Conservation (phyloP, 169 alveolate genomes). For the Cryptosporidium sp. region DNA sequence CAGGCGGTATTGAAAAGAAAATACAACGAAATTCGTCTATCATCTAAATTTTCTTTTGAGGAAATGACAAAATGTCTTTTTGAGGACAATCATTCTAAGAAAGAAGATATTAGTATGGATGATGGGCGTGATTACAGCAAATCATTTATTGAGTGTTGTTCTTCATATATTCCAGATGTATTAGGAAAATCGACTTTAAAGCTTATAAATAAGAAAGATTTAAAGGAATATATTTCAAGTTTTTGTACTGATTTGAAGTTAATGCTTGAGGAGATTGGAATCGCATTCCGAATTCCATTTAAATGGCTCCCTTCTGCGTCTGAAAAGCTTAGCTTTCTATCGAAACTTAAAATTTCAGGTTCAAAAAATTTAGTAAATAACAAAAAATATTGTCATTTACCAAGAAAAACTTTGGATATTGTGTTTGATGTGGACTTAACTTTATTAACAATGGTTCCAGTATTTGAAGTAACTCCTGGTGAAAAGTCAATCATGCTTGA, state of each 20-base stretch:
- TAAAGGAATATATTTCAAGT: neutral
- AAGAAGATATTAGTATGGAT: neutral
- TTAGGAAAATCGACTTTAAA: constrained; percentile 3
- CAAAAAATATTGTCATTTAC: constrained; percentile 37
- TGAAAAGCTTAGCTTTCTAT: constrained; percentile 38
- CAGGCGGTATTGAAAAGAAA: constrained; percentile 64
- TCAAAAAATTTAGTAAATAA: constrained; percentile 57
- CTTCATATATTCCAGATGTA: constrained; percentile 5
- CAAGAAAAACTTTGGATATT: constrained; percentile 63
- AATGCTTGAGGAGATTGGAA: constrained; percentile 34
- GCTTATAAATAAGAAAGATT: neutral
- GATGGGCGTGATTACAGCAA: neutral
- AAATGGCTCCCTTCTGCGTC: constrained; percentile 65
- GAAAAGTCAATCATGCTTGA: constrained; percentile 58
- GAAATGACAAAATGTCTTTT: constrained; percentile 40
- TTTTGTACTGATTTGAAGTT: constrained; percentile 37
- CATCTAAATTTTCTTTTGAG: constrained; percentile 51
- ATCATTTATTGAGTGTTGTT: constrained; percentile 33
- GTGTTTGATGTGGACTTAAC: constrained; percentile 67
- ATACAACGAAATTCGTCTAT: constrained; percentile 20
- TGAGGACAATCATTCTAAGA: constrained; percentile 5
- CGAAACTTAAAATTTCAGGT: constrained; percentile 46
- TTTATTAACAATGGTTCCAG: constrained; percentile 60
- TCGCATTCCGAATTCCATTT: constrained; percentile 56
- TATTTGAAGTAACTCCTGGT: constrained; percentile 40